Conservation (phyloP, 345 rosid genomes). For the Populus tremula region DNA sequence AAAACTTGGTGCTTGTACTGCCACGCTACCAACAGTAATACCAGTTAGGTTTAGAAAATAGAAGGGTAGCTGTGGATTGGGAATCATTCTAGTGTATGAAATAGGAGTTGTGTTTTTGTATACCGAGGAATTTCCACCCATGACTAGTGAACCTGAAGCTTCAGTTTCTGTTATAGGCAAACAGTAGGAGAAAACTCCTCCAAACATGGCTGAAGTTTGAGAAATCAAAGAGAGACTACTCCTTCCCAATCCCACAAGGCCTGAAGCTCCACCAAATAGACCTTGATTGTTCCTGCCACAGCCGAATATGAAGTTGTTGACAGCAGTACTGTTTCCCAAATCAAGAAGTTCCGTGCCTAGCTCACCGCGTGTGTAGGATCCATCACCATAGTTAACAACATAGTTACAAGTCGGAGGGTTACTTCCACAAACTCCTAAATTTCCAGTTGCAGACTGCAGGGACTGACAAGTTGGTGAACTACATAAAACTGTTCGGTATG, state of each 20-base stretch:
- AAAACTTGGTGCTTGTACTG: constrained; percentile 37
- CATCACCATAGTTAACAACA: constrained; percentile 75
- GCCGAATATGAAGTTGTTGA: constrained; percentile 60
- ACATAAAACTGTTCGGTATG: constrained; percentile 55
- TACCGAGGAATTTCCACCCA: constrained; percentile 56
- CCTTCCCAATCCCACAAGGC: constrained; percentile 83
- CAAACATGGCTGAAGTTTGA: constrained; percentile 50
- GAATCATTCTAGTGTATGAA: constrained; percentile 58
- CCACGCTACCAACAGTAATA: constrained; percentile 55
- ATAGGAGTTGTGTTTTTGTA: constrained; percentile 63
- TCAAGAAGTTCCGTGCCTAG: constrained; percentile 53
- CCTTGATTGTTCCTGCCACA: constrained; percentile 79
- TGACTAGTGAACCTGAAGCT: constrained; percentile 67
- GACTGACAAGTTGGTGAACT: constrained; percentile 68
- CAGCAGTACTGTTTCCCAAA: constrained; percentile 35
- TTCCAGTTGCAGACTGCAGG: constrained; percentile 50
- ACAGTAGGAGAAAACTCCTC: constrained; percentile 85
- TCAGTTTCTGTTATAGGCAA: constrained; percentile 59
- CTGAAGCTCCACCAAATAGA: constrained; percentile 84
- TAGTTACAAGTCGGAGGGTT: constrained; percentile 51
- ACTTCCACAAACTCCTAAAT: constrained; percentile 45
- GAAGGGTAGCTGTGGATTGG: constrained; percentile 59
- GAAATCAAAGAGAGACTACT: constrained; percentile 63
- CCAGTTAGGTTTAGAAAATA: constrained; percentile 80
- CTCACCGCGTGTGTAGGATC: constrained; percentile 79